A percentile compares a stretch with the other conserved stretches of the same genome.
Evolutionary conservation across 2,329 filamentous ascomycete genomes (phyloP).

Genomic region (Xylaria sp.): DNA sequence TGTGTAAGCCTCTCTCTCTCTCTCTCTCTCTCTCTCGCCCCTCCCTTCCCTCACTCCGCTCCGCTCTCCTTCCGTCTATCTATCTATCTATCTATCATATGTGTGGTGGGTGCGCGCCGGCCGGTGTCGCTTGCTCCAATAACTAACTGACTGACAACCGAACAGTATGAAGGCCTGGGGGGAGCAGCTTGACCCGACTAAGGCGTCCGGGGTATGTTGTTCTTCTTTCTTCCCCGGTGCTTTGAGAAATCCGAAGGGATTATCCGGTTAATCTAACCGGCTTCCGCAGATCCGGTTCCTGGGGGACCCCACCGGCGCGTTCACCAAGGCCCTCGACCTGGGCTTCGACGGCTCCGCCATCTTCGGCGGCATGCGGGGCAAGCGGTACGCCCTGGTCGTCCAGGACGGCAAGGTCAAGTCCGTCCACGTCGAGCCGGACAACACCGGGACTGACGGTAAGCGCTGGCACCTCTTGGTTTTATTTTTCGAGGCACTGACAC

Average conservation of each 20-base stretch:
- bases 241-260: too few relatives aligned
- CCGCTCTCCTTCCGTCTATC: too few relatives aligned
- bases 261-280: not conserved
- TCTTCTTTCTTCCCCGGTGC: not conserved
- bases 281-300: conserved; percentile 79
- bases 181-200: conserved; percentile 72
- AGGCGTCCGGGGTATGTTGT: conserved; percentile 71
- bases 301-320: conserved; percentile 76
- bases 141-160: not conserved
- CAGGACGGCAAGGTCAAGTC: conserved; percentile 84
- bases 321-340: conserved; percentile 83
- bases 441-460: conserved; percentile 77
- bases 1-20: conserved; percentile 63
- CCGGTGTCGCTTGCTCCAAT: conserved; percentile 2
- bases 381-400: conserved; percentile 83
- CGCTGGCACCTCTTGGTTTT: conserved; percentile 5
- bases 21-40: too few relatives aligned
- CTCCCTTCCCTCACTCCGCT: too few relatives aligned
- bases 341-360: conserved; percentile 77
- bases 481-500: conserved; percentile 8
- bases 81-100: too few relatives aligned
- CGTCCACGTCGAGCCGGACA: conserved; percentile 84
- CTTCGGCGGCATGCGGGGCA: conserved; percentile 81
- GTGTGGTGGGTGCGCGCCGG: too few relatives aligned
- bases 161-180: conserved; percentile 90